These are phyloP conservation scores for Paramecium caudatum DNA, from an alignment of 73 alveolate species.

Conservation along the genomic window DNA sequence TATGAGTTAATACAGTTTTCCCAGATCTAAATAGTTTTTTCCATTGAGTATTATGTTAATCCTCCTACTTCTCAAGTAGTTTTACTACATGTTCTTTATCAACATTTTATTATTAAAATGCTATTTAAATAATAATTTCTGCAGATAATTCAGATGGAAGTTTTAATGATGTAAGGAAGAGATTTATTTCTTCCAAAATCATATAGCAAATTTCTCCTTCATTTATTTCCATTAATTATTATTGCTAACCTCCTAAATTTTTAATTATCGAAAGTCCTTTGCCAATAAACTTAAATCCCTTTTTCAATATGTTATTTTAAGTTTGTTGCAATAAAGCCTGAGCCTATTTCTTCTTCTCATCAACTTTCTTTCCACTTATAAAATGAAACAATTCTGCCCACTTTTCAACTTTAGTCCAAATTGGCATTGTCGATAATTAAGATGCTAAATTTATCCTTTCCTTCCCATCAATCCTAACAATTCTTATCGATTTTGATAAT, in stretches of 20 bases:
- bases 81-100: conserved; percentile 66
- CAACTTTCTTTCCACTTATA: conserved; percentile 63
- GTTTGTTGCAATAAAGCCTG: conserved; percentile 4
- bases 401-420: conserved; percentile 46
- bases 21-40: conserved; percentile 47
- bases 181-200: conserved; percentile 67
- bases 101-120: conserved; percentile 38
- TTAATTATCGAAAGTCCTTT: conserved; percentile 15
- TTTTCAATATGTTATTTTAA: conserved; percentile 43
- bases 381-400: conserved; percentile 61
- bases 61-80: conserved; percentile 70
- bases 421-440: background rate
- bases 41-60: conserved; percentile 50
- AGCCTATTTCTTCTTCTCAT: conserved; percentile 53
- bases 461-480: background rate
- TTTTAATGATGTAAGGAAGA: conserved; percentile 47
- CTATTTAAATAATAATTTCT: conserved; percentile 66
- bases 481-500: conserved; percentile 31
- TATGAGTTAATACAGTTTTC: conserved; percentile 1
- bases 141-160: conserved; percentile 61
- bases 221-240: conserved; percentile 47
- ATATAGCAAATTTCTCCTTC: conserved; percentile 68
- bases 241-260: background rate
- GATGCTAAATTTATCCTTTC: conserved; percentile 39
- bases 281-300: conserved; percentile 71